Evolutionary conservation across 257 asterid genomes (phyloP).

Genomic region (Echites panduratus): DNA sequence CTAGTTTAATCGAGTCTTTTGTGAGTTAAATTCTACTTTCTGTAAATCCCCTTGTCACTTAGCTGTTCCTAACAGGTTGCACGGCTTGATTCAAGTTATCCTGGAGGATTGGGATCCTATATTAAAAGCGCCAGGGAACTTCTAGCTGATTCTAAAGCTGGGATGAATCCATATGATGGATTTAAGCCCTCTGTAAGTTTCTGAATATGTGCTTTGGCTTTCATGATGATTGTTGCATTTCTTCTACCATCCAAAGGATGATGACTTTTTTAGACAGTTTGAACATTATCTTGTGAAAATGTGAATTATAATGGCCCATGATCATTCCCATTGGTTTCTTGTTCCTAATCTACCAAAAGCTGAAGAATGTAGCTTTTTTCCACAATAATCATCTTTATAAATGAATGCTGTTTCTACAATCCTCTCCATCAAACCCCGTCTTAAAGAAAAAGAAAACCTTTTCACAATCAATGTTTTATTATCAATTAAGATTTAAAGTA

Average conservation of each 20-base stretch:
- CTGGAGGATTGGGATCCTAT: conserved; percentile 78
- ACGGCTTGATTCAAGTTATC: conserved; percentile 79
- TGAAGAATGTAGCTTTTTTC: background rate
- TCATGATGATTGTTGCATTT: background rate
- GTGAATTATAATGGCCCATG: background rate
- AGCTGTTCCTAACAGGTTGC: conserved; percentile 45
- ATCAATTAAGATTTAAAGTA: background rate
- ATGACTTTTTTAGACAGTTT: too few relatives aligned
- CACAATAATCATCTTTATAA: background rate
- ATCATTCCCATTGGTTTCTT: background rate
- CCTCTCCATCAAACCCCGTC: background rate
- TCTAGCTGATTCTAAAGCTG: conserved; percentile 92
- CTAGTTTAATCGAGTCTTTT: background rate
- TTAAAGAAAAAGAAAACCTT: background rate
- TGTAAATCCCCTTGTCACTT: conserved; percentile 5
- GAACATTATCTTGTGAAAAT: background rate
- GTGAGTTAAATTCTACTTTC: background rate
- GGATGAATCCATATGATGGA: conserved; percentile 94
- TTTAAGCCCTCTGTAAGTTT: conserved; percentile 89
- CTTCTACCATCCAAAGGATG: background rate
- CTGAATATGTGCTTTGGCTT: background rate
- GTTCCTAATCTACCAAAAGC: background rate
- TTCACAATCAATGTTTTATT: background rate
- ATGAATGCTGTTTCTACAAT: background rate
- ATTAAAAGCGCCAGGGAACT: conserved; percentile 83